Base-by-base conservation (phyloP, 2,329 filamentous ascomycete species). In the Apiospora kogelbergensis region DNA sequence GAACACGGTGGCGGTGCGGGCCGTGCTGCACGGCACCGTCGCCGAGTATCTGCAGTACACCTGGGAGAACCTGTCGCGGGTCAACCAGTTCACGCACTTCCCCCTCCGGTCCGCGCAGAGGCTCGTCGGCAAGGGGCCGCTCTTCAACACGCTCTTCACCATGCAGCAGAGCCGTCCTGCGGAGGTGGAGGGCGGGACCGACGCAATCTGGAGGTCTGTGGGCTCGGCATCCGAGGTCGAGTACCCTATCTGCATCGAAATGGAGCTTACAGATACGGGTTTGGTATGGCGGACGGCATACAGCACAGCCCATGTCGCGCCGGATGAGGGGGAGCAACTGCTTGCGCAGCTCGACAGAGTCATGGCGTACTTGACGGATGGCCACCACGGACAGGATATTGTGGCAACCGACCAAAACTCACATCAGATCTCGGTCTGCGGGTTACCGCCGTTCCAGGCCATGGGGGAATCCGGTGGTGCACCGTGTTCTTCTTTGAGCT, bases 1-100 rank as follows among this genome's bases (percentile, higher is more conserved):
- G 93, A 98, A 97, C 76, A 97, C 95, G 0, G 90, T 97, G 0
- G 88, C 91, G 0, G 84, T 97, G 9, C 86, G 94, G 13, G 87
- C 87, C 1, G 84, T 95, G 2, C 78, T 97, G 2, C 92, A 96
- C 73, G 93, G 93, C 1, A 89, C 85, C 0, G 81, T 87, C 0
- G 72, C 78, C 0, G 85, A 90, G 0, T 90, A 97, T 80, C 80
- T 97, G 37, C 84, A 83, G 15, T 92, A 95, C 75, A 85, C 94
- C 72, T 94, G 97, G 75, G 86, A 90, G 1, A 91, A 88, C 70
- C 87, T 93, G 79, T 83, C 85, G 1, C 85, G 86, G 30, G 86
- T 94, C 40, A 83, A 89, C n/a, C 86, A 90, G 70, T 89, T 91
- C 76, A 93, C 97, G 77, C 89, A 93, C 70, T 94, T 91, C 67